Percentiles rank a stretch among this genome's conserved stretches.
Conservation (phyloP, 2,329 filamentous ascomycete species). For the Aspergillus unguis region DNA sequence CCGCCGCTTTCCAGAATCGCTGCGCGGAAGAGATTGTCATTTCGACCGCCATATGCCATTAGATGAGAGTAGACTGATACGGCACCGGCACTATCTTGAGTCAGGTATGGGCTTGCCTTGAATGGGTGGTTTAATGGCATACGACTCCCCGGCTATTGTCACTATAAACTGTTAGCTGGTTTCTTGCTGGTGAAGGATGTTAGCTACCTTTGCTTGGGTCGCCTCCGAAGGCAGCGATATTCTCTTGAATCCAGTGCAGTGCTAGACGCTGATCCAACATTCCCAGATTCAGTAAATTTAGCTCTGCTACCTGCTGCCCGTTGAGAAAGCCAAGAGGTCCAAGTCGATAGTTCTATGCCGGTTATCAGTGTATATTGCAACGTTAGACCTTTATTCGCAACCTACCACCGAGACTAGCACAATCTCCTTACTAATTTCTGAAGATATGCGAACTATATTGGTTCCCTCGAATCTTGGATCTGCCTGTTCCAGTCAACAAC, state of each 20-base stretch:
- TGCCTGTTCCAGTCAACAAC: neutral
- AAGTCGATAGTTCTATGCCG: constrained; percentile 1
- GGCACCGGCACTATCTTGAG: neutral
- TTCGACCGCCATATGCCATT: neutral
- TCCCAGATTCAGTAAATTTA: neutral
- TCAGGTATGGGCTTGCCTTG: neutral
- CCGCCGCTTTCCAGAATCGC: neutral
- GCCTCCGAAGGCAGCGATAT: neutral
- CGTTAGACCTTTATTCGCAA: neutral
- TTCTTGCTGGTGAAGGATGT: neutral
- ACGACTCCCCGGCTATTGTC: neutral
- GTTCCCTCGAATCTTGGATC: neutral
- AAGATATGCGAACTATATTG: neutral
- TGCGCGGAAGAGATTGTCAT: neutral
- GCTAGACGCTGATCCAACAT: neutral
- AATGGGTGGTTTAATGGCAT: neutral
- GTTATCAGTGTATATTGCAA: neutral
- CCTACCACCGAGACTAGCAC: neutral
- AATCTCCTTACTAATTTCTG: neutral
- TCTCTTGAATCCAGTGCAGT: neutral
- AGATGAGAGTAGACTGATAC: neutral
- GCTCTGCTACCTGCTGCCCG: neutral
- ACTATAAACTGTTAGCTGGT: neutral
- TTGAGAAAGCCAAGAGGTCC: neutral
- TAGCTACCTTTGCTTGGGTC: neutral